These are phyloP conservation scores for Raffaelea arxii DNA, from an alignment of 2,329 filamentous ascomycete species.

Conservation along the genomic window DNA sequence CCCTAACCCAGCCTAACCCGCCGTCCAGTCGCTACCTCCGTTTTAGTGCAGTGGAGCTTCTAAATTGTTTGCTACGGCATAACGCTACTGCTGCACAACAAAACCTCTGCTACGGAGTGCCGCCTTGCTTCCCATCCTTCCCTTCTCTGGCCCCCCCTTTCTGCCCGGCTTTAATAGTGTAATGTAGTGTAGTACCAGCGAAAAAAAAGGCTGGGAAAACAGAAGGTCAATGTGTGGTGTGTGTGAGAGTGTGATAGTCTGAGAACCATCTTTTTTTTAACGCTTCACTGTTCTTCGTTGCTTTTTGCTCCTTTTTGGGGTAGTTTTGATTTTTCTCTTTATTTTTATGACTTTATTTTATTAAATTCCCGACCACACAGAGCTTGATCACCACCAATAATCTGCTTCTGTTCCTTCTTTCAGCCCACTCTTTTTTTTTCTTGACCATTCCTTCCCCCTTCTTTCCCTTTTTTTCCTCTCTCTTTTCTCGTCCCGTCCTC, in stretches of 20 bases:
- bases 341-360: too few relatives aligned
- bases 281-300: neutral
- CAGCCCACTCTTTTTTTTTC: constrained; percentile 2
- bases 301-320: neutral
- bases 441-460: neutral
- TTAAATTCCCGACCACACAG: too few relatives aligned
- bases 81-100: too few relatives aligned
- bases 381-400: constrained; percentile 5
- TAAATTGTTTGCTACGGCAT: too few relatives aligned
- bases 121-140: neutral
- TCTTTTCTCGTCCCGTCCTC: neutral
- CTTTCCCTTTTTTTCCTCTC: neutral
- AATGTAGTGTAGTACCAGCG: too few relatives aligned
- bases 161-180: too few relatives aligned
- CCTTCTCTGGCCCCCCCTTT: neutral
- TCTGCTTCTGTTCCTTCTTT: constrained; percentile 1
- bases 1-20: neutral
- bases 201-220: neutral
- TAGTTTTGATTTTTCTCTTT: neutral
- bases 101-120: too few relatives aligned
- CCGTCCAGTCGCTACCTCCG: neutral
- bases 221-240: too few relatives aligned
- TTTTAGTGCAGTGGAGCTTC: too few relatives aligned
- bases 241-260: neutral
- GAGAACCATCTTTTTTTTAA: neutral